Evolutionary conservation across 2,329 filamentous ascomycete genomes (phyloP).

Genomic region (Alternaria novae-zelandiae): DNA sequence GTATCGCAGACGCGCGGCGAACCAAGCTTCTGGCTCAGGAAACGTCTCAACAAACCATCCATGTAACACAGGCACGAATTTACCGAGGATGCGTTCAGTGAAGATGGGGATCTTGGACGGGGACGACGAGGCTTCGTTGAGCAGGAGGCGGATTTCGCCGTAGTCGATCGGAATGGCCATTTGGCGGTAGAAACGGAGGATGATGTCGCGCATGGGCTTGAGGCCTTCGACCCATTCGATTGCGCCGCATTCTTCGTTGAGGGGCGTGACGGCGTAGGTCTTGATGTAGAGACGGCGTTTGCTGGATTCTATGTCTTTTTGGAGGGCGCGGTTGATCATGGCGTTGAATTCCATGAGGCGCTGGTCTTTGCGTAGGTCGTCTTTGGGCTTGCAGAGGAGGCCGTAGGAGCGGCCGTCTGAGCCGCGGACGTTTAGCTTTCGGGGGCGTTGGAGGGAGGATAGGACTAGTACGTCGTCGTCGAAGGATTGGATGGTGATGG

Average conservation of each 20-base stretch:
- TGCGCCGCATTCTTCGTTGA: slow-evolving; percentile 96
- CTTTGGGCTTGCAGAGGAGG: slow-evolving; percentile 95
- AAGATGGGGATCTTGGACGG: slow-evolving; percentile 73
- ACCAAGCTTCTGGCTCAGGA: slow-evolving; percentile 91
- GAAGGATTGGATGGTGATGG: slow-evolving; percentile 81
- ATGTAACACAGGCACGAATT: slow-evolving; percentile 85
- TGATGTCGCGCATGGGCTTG: slow-evolving; percentile 89
- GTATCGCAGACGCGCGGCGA: slow-evolving; percentile 84
- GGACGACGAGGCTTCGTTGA: slow-evolving; percentile 70
- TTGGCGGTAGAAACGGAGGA: slow-evolving; percentile 78
- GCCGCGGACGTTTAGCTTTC: slow-evolving; percentile 85
- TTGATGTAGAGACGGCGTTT: slow-evolving; percentile 85
- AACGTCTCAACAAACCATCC: slow-evolving; percentile 97
- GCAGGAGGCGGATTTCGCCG: slow-evolving; percentile 67
- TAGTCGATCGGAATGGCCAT: slow-evolving; percentile 70
- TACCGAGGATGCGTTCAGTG: slow-evolving; percentile 67
- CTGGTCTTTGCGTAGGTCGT: slow-evolving; percentile 96
- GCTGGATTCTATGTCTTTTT: slow-evolving; percentile 88
- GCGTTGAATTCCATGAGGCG: slow-evolving; percentile 99
- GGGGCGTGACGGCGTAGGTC: slow-evolving; percentile 93
- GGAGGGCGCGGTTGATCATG: slow-evolving; percentile 95
- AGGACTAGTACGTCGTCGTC: slow-evolving; percentile 88
- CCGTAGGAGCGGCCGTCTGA: slow-evolving; percentile 89
- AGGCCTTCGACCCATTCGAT: slow-evolving; percentile 99
- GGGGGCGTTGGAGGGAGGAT: slow-evolving; percentile 88